Conservation (phyloP, 495 filamentous ascomycete genomes). For the Neurospora tetrasperma region DNA sequence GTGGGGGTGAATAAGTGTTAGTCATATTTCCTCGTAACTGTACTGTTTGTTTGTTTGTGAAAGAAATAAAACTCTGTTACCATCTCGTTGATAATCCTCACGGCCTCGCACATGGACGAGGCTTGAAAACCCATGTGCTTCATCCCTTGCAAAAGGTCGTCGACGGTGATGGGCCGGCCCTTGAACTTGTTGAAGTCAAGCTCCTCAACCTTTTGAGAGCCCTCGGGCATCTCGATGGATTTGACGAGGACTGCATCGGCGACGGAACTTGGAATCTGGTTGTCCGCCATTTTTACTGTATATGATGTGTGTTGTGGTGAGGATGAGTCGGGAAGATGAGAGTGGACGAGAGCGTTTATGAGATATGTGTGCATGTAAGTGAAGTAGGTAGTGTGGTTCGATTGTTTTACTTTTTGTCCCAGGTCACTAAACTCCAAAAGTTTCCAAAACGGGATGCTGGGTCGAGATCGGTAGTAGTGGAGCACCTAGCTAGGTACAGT, state of each 20-base stretch:
- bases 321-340: background rate
- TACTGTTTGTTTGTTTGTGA: too few relatives aligned
- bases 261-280: constrained; percentile 51
- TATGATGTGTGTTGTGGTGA: background rate
- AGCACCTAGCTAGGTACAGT: background rate
- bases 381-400: background rate
- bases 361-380: background rate
- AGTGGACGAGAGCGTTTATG: background rate
- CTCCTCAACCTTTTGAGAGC: constrained; percentile 63
- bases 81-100: constrained; percentile 85
- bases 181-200: constrained; percentile 80
- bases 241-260: constrained; percentile 81
- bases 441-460: background rate
- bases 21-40: too few relatives aligned
- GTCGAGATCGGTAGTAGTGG: background rate
- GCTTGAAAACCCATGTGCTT: constrained; percentile 87
- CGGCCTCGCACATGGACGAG: constrained; percentile 70
- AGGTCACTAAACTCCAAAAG: background rate
- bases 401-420: background rate
- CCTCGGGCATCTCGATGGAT: constrained; percentile 71
- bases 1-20: background rate
- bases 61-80: too few relatives aligned
- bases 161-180: constrained; percentile 66
- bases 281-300: constrained; percentile 17
- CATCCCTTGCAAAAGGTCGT: constrained; percentile 76